Evolutionary conservation across 768 basidiomycete genomes (phyloP).

Genomic region (Hirschioporus abietinus): DNA sequence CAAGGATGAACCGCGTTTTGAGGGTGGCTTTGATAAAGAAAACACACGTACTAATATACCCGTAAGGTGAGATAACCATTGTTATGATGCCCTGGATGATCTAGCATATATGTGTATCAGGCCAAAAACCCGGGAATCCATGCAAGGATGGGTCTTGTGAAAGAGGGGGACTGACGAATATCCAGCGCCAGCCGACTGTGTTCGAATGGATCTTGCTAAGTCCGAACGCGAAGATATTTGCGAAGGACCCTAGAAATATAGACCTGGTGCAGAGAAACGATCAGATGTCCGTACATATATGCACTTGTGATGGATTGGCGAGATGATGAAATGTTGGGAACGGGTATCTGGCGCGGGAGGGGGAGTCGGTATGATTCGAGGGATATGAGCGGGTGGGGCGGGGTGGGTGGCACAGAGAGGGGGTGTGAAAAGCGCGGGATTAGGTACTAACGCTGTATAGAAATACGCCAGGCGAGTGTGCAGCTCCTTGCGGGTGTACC

Average conservation of each 20-base stretch:
- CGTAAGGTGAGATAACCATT: slow-evolving; percentile 14
- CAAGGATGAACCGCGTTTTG: neutral
- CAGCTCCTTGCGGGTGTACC: slow-evolving; percentile 26
- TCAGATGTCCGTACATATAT: neutral
- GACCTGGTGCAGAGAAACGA: slow-evolving; percentile 9
- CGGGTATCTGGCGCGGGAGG: neutral
- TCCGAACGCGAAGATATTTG: slow-evolving; percentile 14
- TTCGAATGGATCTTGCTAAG: slow-evolving; percentile 12
- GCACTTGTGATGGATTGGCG: neutral
- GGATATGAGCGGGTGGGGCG: slow-evolving; percentile 14
- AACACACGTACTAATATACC: slow-evolving; percentile 11
- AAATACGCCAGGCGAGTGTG: slow-evolving; percentile 21
- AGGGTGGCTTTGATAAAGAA: neutral
- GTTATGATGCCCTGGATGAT: slow-evolving; percentile 18
- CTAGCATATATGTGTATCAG: slow-evolving; percentile 6
- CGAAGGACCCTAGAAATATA: slow-evolving; percentile 12
- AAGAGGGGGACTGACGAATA: slow-evolving; percentile 20
- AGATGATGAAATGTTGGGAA: neutral
- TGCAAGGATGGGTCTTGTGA: neutral
- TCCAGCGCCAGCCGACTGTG: slow-evolving; percentile 25
- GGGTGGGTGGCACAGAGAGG: neutral
- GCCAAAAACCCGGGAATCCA: neutral
- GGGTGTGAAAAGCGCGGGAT: neutral
- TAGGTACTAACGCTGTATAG: slow-evolving; percentile 22
- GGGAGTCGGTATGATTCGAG: neutral